Evolutionary conservation across 2,329 filamentous ascomycete species (phyloP).

Genomic region (Verticillium tricorpus): DNA sequence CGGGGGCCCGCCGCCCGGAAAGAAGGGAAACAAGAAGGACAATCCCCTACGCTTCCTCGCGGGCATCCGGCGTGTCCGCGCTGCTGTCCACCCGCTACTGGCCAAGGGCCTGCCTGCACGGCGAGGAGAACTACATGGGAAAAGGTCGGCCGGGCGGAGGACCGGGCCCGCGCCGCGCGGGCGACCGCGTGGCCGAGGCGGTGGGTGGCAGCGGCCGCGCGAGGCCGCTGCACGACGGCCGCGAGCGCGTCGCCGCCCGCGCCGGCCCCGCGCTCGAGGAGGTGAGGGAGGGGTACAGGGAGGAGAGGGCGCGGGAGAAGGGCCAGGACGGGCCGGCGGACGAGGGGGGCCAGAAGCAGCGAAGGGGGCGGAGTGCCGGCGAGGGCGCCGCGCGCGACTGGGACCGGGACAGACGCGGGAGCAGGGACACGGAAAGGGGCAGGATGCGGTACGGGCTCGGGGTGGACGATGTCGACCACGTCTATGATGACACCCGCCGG

Average conservation of each 20-base stretch:
- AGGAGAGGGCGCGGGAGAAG: slow-evolving; percentile 7
- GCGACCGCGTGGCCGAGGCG: slow-evolving; percentile 1
- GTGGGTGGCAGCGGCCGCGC: slow-evolving; percentile 1
- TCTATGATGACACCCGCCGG: not conserved
- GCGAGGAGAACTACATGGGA: slow-evolving; percentile 26
- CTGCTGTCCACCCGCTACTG: slow-evolving; percentile 29
- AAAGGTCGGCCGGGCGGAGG: slow-evolving; percentile 3
- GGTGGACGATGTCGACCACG: not conserved
- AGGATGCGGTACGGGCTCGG: not conserved
- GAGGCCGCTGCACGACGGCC: slow-evolving; percentile 8
- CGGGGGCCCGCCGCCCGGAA: not conserved
- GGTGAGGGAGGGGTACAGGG: slow-evolving; percentile 9
- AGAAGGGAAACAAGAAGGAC: slow-evolving; percentile 13
- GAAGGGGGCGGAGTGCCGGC: not conserved
- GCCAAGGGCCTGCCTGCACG: slow-evolving; percentile 23
- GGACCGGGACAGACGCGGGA: not conserved
- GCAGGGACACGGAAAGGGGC: not conserved
- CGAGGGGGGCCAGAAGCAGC: not conserved
- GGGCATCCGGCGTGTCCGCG: slow-evolving; percentile 27
- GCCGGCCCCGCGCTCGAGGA: slow-evolving; percentile 13
- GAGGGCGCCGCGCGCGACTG: not conserved
- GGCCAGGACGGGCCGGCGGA: not conserved
- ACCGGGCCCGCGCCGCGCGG: slow-evolving; percentile 4
- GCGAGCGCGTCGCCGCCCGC: not conserved
- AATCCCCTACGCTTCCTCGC: slow-evolving; percentile 26